Evolutionary conservation across 345 rosid genomes (phyloP).

Genomic region (Eucalyptus leucophloia): DNA sequence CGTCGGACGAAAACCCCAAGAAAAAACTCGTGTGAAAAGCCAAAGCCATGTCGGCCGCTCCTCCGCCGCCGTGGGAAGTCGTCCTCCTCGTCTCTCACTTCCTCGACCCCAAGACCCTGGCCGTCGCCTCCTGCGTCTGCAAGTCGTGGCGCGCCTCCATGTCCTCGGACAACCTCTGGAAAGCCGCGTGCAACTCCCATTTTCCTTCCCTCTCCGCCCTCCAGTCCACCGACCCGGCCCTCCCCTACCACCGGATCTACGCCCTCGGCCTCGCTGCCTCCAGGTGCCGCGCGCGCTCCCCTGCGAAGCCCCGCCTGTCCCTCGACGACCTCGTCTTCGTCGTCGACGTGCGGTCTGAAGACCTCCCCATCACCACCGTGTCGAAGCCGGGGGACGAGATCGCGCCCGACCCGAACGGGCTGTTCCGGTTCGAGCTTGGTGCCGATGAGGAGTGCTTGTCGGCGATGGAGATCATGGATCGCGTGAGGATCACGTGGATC

Average conservation of each 20-base stretch:
- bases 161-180: constrained; percentile 35
- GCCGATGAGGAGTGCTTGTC: neutral
- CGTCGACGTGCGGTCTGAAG: neutral
- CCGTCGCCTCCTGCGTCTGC: constrained; percentile 34
- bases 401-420: neutral
- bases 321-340: constrained; percentile 16
- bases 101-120: constrained; percentile 35
- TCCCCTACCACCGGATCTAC: constrained; percentile 23
- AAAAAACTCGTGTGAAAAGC: neutral
- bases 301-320: constrained; percentile 14
- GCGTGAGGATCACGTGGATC: constrained; percentile 24
- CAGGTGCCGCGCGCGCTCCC: constrained; percentile 8
- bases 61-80: constrained; percentile 19
- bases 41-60: neutral
- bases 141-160: constrained; percentile 19
- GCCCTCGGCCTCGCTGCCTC: constrained; percentile 10
- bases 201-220: constrained; percentile 28
- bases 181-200: constrained; percentile 7
- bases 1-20: neutral
- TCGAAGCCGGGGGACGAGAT: neutral
- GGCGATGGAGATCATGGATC: neutral
- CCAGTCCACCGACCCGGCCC: neutral
- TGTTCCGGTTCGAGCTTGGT: constrained; percentile 18
- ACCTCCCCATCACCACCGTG: neutral
- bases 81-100: constrained; percentile 11